These are phyloP conservation scores for Pezicula radicicola DNA, from an alignment of 2,329 filamentous ascomycete genomes.

Conservation along the genomic window DNA sequence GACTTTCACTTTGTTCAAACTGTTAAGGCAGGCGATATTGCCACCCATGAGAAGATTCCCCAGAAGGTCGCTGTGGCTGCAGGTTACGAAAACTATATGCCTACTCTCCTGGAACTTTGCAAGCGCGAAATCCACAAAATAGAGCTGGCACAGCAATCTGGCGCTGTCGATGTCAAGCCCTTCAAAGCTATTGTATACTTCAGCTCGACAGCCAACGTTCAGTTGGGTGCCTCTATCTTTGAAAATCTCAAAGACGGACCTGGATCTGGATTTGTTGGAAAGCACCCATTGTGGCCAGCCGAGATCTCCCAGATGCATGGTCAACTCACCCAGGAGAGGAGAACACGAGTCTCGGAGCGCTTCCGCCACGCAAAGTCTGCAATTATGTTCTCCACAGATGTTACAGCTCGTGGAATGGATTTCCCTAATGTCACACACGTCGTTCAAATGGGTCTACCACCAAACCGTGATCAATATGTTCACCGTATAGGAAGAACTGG, in stretches of 20 bases:
- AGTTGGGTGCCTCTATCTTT: constrained; percentile 58
- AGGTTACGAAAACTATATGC: constrained; percentile 75
- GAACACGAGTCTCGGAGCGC: constrained; percentile 66
- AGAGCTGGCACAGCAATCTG: constrained; percentile 4
- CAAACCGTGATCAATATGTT: constrained; percentile 67
- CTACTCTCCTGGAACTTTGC: constrained; percentile 58
- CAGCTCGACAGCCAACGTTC: constrained; percentile 71
- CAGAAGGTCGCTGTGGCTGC: constrained; percentile 68
- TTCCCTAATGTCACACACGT: constrained; percentile 78
- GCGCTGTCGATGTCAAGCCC: constrained; percentile 10
- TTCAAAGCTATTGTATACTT: constrained; percentile 97
- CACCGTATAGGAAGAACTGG: constrained; percentile 75
- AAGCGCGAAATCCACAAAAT: constrained; percentile 32
- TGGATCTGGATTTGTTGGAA: constrained; percentile 14
- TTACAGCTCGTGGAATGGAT: constrained; percentile 80
- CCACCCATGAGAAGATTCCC: constrained; percentile 82
- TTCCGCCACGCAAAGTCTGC: constrained; percentile 66
- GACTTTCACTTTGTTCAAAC: constrained; percentile 89
- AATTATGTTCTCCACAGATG: constrained; percentile 75
- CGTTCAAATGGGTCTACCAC: constrained; percentile 66
- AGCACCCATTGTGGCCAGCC: constrained; percentile 23
- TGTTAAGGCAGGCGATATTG: constrained; percentile 74
- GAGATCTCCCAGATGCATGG: constrained; percentile 64
- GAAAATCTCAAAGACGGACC: constrained; percentile 16
- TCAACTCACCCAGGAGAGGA: constrained; percentile 65